Percentiles rank a stretch among this genome's conserved stretches.
Evolutionary conservation across 2,329 filamentous ascomycete genomes (phyloP).

Genomic region (Neonectria punicea): DNA sequence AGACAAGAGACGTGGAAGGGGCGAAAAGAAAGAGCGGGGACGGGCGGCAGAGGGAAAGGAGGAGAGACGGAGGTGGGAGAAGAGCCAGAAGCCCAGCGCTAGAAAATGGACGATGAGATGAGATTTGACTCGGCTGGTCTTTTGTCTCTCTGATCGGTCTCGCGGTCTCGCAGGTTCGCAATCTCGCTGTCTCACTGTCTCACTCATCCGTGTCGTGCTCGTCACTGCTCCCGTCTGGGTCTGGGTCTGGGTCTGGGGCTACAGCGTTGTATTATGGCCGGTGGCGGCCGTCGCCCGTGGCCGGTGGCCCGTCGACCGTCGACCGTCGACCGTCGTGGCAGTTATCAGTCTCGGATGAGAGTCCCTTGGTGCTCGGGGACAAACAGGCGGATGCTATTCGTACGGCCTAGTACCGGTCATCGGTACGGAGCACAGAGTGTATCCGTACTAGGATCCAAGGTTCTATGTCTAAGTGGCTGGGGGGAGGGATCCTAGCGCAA

Average conservation of each 20-base stretch:
- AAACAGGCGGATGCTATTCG: slow-evolving; percentile 4
- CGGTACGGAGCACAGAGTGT: not conserved
- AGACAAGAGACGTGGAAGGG: slow-evolving; percentile 5
- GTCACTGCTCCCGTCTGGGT: not conserved
- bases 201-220: slow-evolving; percentile 4
- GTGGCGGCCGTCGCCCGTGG: not conserved
- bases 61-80: slow-evolving; percentile 5
- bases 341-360: slow-evolving; percentile 13
- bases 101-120: slow-evolving; percentile 10
- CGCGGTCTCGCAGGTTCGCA: not conserved
- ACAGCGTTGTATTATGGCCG: not conserved
- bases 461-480: slow-evolving; percentile 14
- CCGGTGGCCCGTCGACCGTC: slow-evolving; percentile 1
- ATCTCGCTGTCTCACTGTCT: slow-evolving; percentile 5
- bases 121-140: slow-evolving; percentile 10
- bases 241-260: not conserved
- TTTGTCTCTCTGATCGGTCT: not conserved
- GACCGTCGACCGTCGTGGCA: slow-evolving; percentile 10
- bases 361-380: slow-evolving; percentile 1
- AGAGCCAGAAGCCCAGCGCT: not conserved
- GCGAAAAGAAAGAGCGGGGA: slow-evolving; percentile 8
- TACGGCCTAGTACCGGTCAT: slow-evolving; percentile 1
- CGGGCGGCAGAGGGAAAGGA: slow-evolving; percentile 5
- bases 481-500: slow-evolving; percentile 18
- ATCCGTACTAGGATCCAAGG: slow-evolving; percentile 12